Percentiles rank a stretch among this genome's conserved stretches.
phyloP scores from a whole-genome alignment of 306 rosid species.

The Prunus campanulata region DNA sequence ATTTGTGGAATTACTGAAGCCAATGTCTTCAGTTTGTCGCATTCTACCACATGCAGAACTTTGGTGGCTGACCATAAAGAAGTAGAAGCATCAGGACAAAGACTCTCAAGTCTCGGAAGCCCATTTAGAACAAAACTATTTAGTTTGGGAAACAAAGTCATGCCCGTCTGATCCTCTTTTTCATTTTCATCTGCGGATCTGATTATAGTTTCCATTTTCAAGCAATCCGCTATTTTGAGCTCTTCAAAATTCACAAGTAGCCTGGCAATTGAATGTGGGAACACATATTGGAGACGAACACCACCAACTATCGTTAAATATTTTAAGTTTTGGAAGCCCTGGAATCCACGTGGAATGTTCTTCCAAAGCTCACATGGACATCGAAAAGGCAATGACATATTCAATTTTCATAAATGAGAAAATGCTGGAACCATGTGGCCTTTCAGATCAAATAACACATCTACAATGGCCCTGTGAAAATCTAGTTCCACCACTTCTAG shows the following conservation, averaged over 20 bases:
- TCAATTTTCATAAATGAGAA: not conserved
- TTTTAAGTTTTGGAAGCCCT: not conserved
- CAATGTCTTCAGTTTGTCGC: not conserved
- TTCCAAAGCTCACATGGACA: not conserved
- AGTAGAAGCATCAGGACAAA: not conserved
- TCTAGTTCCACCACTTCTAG: rapidly evolving
- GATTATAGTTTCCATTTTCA: not conserved
- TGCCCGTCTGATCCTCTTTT: not conserved
- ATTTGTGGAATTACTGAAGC: not conserved
- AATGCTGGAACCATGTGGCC: not conserved
- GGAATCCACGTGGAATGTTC: not conserved
- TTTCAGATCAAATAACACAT: not conserved
- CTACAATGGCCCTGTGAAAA: rapidly evolving
- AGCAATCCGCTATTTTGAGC: rapidly evolving
- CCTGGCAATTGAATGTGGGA: not conserved
- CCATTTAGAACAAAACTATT: rapidly evolving
- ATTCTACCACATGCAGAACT: rapidly evolving
- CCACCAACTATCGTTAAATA: rapidly evolving
- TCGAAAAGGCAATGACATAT: not conserved
- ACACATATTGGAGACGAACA: too few species aligned
- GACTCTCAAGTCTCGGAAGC: not conserved
- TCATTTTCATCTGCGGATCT: not conserved
- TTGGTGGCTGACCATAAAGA: not conserved
- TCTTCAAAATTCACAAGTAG: not conserved
- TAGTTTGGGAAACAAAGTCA: not conserved